Percentiles rank a stretch among this genome's conserved stretches.
Conservation (phyloP, 2,329 filamentous ascomycete species). For the Pseudogymnoascus destructans region DNA sequence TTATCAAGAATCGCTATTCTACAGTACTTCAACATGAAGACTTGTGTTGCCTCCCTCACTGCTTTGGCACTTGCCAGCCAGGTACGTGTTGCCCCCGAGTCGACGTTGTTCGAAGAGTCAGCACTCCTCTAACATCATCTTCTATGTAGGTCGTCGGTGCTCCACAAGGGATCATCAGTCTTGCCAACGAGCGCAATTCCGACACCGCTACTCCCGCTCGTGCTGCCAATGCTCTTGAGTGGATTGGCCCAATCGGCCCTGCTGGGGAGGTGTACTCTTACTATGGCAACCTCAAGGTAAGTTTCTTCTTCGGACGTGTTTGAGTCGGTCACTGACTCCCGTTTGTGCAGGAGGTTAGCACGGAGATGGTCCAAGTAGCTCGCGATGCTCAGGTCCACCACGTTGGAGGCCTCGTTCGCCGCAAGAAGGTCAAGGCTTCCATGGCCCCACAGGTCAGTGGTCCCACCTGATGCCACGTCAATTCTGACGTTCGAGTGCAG, state of each 20-base stretch:
- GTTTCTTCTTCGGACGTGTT: background rate
- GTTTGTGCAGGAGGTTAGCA: background rate
- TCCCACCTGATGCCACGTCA: background rate
- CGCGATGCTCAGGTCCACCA: conserved; percentile 4
- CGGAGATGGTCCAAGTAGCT: background rate
- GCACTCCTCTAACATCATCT: background rate
- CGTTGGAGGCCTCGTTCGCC: background rate
- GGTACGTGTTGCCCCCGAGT: background rate
- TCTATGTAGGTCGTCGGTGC: background rate
- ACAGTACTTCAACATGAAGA: background rate
- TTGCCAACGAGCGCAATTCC: background rate
- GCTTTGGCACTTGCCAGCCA: background rate
- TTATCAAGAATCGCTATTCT: background rate
- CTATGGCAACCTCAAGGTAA: background rate
- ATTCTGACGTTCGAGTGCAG: background rate
- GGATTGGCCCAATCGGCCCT: conserved; percentile 1
- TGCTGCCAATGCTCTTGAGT: background rate
- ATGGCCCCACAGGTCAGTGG: background rate
- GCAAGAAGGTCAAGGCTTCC: background rate
- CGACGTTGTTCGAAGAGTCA: background rate
- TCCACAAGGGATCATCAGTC: background rate
- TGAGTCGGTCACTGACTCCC: background rate
- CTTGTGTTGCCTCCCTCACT: background rate
- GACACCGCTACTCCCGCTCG: background rate
- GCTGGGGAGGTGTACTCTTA: background rate